These are phyloP conservation scores for Pythium rishiriense DNA, from an alignment of 352 stramenopile genomes.

Conservation along the genomic window DNA sequence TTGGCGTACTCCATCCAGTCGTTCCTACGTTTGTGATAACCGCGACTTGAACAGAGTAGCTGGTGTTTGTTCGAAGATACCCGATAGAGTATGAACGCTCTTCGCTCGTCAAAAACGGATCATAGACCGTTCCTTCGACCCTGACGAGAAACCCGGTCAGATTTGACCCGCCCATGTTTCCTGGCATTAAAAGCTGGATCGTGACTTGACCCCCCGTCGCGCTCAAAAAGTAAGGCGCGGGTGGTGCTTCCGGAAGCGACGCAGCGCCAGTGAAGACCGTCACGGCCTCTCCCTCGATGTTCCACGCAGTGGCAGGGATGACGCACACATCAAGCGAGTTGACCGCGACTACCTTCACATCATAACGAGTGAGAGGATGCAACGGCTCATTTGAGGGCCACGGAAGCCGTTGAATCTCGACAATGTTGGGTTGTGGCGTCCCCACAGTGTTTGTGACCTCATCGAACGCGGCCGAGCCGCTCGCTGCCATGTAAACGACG, in stretches of 20 bases:
- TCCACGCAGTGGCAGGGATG: slow-evolving; percentile 20
- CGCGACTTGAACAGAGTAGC: slow-evolving; percentile 40
- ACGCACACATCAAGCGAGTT: slow-evolving; percentile 52
- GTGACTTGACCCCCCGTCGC: slow-evolving; percentile 48
- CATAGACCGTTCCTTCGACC: slow-evolving; percentile 26
- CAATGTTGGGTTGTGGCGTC: slow-evolving; percentile 13
- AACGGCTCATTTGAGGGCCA: slow-evolving; percentile 27
- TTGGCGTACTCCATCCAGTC: slow-evolving; percentile 33
- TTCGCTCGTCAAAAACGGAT: slow-evolving; percentile 24
- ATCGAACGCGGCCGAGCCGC: slow-evolving; percentile 32
- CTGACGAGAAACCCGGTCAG: slow-evolving; percentile 48
- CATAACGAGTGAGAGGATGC: slow-evolving; percentile 37
- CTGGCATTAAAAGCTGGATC: slow-evolving; percentile 44
- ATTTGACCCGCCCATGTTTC: slow-evolving; percentile 51
- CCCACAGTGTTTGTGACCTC: slow-evolving; percentile 39
- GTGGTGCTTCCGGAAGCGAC: slow-evolving; percentile 40
- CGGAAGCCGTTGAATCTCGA: slow-evolving; percentile 42
- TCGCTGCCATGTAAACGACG: slow-evolving; percentile 50
- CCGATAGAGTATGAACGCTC: slow-evolving; percentile 31
- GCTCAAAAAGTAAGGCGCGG: slow-evolving; percentile 48
- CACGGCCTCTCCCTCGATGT: slow-evolving; percentile 2
- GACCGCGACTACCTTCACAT: slow-evolving; percentile 54
- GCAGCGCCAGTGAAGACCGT: slow-evolving; percentile 32
- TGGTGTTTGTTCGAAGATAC: slow-evolving; percentile 31
- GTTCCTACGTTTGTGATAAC: slow-evolving; percentile 41